Evolutionary conservation across 352 stramenopile species (phyloP).

Genomic region (Phytophthora colocasiae): DNA sequence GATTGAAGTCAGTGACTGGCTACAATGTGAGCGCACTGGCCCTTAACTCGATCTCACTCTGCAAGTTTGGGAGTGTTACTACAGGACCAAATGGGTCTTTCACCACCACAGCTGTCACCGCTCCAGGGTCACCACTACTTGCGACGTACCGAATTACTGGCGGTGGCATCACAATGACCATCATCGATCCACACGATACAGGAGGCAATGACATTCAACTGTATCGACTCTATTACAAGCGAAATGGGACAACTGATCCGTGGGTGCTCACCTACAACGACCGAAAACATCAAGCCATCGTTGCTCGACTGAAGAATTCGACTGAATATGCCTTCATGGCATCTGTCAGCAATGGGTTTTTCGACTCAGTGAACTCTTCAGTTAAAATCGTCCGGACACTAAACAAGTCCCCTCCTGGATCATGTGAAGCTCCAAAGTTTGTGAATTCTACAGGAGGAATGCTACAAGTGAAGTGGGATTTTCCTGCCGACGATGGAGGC

Average conservation of each 20-base stretch:
- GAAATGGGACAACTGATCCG: constrained; percentile 8
- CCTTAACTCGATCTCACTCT: constrained; percentile 55
- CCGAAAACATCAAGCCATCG: constrained; percentile 27
- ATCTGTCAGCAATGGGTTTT: constrained; percentile 54
- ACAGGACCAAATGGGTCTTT: constrained; percentile 31
- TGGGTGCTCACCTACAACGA: constrained; percentile 53
- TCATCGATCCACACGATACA: constrained; percentile 57
- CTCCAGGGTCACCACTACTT: constrained; percentile 39
- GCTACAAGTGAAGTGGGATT: constrained; percentile 54
- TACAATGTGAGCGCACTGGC: constrained; percentile 47
- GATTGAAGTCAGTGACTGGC: constrained; percentile 32
- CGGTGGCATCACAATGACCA: constrained; percentile 52
- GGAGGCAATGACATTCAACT: constrained; percentile 46
- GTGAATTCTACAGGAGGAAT: constrained; percentile 49
- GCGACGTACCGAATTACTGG: constrained; percentile 40
- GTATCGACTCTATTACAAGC: constrained; percentile 54
- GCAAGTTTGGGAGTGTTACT: constrained; percentile 42
- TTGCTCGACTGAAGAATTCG: constrained; percentile 38
- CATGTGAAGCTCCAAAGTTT: constrained; percentile 30
- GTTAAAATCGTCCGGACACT: constrained; percentile 42
- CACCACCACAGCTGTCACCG: constrained; percentile 34
- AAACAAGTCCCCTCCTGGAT: constrained; percentile 53
- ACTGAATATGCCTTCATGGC: constrained; percentile 51
- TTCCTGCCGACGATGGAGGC: constrained; percentile 49
- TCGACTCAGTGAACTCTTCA: constrained; percentile 54